Percentiles rank a stretch among this genome's conserved stretches.
These are phyloP conservation scores for Aspergillus novofumigatus DNA, from an alignment of 2,329 filamentous ascomycete species.

Conservation along the genomic window DNA sequence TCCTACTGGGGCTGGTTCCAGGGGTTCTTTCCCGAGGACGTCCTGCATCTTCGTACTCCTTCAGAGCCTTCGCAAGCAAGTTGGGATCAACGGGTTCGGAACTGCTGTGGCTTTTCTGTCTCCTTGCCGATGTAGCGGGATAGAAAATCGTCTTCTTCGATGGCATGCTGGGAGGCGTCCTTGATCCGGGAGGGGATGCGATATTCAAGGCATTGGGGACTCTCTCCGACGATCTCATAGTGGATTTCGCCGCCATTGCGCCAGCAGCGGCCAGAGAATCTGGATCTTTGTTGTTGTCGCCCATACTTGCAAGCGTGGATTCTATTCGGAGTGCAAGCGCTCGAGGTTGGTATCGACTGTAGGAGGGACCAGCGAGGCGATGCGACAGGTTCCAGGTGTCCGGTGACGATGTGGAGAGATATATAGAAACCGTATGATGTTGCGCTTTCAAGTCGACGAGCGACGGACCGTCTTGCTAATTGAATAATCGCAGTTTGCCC, in stretches of 20 bases:
- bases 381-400: constrained; percentile 19
- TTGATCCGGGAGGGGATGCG: constrained; percentile 53
- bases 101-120: constrained; percentile 24
- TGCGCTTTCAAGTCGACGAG: not conserved
- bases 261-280: constrained; percentile 16
- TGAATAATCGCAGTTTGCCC: not conserved
- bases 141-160: constrained; percentile 43
- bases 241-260: constrained; percentile 14
- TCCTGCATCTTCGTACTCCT: constrained; percentile 58
- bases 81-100: constrained; percentile 57
- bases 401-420: constrained; percentile 10
- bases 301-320: constrained; percentile 15
- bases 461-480: not conserved
- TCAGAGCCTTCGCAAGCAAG: constrained; percentile 58
- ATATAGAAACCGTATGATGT: not conserved
- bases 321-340: constrained; percentile 8
- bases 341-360: constrained; percentile 12
- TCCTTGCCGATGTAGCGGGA: constrained; percentile 23
- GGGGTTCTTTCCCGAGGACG: constrained; percentile 59
- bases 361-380: constrained; percentile 5
- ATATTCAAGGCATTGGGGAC: constrained; percentile 28
- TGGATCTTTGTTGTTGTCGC: constrained; percentile 17
- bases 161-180: constrained; percentile 55
- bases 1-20: constrained; percentile 62
- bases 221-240: constrained; percentile 18